Percentiles rank a stretch among this genome's conserved stretches.
These are phyloP conservation scores for Trichoderma citrinoviride DNA, from an alignment of 2,329 filamentous ascomycete species.

Conservation along the genomic window DNA sequence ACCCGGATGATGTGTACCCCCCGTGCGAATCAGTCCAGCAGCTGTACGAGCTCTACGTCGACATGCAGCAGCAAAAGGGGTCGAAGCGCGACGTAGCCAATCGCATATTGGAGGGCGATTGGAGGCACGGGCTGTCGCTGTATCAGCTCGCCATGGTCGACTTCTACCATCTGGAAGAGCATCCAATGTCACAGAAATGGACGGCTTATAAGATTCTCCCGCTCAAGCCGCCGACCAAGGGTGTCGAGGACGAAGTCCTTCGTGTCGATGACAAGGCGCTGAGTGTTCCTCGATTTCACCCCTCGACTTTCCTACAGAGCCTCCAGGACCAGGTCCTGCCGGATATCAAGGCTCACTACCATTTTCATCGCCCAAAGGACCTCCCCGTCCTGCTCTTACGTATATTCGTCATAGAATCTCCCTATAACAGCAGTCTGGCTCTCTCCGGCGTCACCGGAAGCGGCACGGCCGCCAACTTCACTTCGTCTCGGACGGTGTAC, in stretches of 20 bases:
- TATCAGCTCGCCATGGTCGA: slow-evolving; percentile 70
- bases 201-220: slow-evolving; percentile 58
- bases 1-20: slow-evolving; percentile 66
- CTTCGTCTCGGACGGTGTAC: slow-evolving; percentile 70
- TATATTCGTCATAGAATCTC: slow-evolving; percentile 76
- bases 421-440: slow-evolving; percentile 65
- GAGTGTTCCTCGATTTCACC: slow-evolving; percentile 69
- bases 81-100: slow-evolving; percentile 62
- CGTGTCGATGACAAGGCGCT: slow-evolving; percentile 47
- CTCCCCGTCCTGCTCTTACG: slow-evolving; percentile 73
- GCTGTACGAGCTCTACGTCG: slow-evolving; percentile 62
- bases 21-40: slow-evolving; percentile 63
- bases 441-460: slow-evolving; percentile 36
- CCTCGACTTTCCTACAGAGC: slow-evolving; percentile 73
- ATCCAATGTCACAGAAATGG: slow-evolving; percentile 63
- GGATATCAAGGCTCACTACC: slow-evolving; percentile 80
- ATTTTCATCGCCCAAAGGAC: slow-evolving; percentile 67
- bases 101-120: slow-evolving; percentile 65
- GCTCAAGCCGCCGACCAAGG: slow-evolving; percentile 41
- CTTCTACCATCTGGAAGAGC: slow-evolving; percentile 63
- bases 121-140: slow-evolving; percentile 61
- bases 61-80: slow-evolving; percentile 59
- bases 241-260: slow-evolving; percentile 40
- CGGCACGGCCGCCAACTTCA: slow-evolving; percentile 46
- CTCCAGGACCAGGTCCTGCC: slow-evolving; percentile 73